Evolutionary conservation across 75 land plant genomes (phyloP).

Genomic region (Ceratopteris richardii): DNA sequence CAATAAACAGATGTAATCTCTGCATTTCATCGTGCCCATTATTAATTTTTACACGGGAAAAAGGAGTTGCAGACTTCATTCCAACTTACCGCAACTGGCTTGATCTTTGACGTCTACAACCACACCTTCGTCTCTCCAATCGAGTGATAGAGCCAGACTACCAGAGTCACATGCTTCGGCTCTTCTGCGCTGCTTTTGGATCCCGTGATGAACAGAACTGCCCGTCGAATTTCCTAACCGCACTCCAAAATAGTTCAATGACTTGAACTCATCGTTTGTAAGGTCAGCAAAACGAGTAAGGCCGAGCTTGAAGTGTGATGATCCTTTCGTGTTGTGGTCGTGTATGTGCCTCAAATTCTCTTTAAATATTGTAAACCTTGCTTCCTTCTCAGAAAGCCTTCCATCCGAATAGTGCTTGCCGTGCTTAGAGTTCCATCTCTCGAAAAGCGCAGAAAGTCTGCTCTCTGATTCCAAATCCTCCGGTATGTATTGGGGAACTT

Average conservation of each 20-base stretch:
- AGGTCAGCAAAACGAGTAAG: slow-evolving; percentile 67
- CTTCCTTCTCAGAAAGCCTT: slow-evolving; percentile 33
- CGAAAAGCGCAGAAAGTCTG: slow-evolving; percentile 20
- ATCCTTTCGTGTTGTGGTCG: slow-evolving; percentile 27
- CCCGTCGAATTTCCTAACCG: no score
- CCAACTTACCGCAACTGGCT: no score
- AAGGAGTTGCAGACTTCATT: no score
- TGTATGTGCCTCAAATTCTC: slow-evolving; percentile 38
- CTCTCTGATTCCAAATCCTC: slow-evolving; percentile 11
- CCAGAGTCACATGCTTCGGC: background rate
- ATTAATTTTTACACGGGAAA: no score
- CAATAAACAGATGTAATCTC: no score
- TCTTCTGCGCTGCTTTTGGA: slow-evolving; percentile 12
- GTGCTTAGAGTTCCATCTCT: slow-evolving; percentile 34
- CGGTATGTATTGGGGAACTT: no score
- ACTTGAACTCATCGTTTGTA: slow-evolving; percentile 55
- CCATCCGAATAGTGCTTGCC: slow-evolving; percentile 24
- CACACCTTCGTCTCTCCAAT: slow-evolving; percentile 65
- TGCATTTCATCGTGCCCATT: no score
- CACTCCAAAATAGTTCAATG: slow-evolving; percentile 23
- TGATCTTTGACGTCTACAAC: no score
- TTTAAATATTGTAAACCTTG: slow-evolving; percentile 46
- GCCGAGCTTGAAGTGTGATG: slow-evolving; percentile 43
- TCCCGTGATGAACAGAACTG: background rate
- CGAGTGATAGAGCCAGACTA: slow-evolving; percentile 37